Evolutionary conservation across 768 basidiomycete genomes (phyloP).

Genomic region (Dendrothele bispora): DNA sequence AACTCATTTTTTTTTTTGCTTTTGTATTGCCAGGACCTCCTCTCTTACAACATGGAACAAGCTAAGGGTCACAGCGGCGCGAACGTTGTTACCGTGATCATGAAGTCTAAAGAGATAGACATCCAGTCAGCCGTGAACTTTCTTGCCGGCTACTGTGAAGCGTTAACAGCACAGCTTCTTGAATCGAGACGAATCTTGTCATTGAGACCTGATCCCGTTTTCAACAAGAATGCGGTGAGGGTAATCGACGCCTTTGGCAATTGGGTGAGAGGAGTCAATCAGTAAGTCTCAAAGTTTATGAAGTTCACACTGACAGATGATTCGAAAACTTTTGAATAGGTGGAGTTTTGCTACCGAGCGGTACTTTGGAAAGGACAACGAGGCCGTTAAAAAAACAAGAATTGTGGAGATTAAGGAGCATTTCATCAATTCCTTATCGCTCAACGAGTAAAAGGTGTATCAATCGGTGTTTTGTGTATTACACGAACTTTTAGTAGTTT

Average conservation of each 20-base stretch:
- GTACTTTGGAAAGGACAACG: constrained; percentile 75
- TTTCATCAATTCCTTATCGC: too few species aligned
- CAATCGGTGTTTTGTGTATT: too few species aligned
- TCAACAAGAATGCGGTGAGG: constrained; percentile 51
- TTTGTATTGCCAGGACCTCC: constrained; percentile 51
- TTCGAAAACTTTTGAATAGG: constrained; percentile 19
- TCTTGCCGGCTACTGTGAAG: constrained; percentile 49
- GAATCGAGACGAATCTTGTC: constrained; percentile 43
- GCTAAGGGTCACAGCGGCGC: constrained; percentile 62
- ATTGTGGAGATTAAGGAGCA: constrained; percentile 51
- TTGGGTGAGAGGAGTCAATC: constrained; percentile 64
- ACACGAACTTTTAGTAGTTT: too few species aligned
- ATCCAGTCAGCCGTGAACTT: constrained; percentile 62
- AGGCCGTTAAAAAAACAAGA: too few species aligned
- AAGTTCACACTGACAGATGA: constrained; percentile 5
- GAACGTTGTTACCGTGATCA: constrained; percentile 69
- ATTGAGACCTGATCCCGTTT: constrained; percentile 50
- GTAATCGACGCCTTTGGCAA: constrained; percentile 54
- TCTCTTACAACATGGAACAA: constrained; percentile 75
- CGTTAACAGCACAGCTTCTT: constrained; percentile 53
- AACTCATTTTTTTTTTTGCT: constrained; percentile 1
- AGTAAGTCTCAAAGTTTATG: constrained; percentile 34
- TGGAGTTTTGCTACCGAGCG: constrained; percentile 72
- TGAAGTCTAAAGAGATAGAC: constrained; percentile 50
- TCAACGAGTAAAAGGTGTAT: too few species aligned